Evolutionary conservation across 768 basidiomycete species (phyloP), one percentile per base, ranked within the genome.

Genomic region (Lepiota venenata): DNA sequence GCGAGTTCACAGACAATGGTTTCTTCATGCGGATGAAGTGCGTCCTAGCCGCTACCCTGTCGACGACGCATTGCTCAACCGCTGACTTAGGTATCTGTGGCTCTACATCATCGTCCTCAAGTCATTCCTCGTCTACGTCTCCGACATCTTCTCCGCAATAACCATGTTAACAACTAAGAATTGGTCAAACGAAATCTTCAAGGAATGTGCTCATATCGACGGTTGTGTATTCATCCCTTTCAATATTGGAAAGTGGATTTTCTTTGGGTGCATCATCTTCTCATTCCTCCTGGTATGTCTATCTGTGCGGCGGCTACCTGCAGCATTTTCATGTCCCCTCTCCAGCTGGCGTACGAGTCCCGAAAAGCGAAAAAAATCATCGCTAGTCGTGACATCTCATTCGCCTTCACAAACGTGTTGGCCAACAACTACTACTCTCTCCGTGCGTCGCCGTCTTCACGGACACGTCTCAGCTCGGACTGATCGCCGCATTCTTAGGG

Each of bases 361-460:
- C 83, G 86, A 68, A 98, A 98, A 71, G 66, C 96, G 20, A 90
- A 93, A 73, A 91, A 88, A 71, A 97, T 99, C 67, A 89, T 99
- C 66, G 85, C 85, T 35, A 94, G 92, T 66, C 84, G 94, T 60
- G 97, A 99, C 70, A 98, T 99, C 57, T 94, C 93, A 22, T 98
- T 93, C 65, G 93, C 95, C 35, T 98, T 96, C 75, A 98, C 97
- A 62, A 98, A 98, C 66, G 83, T 98, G 65, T 88, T 97, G 86
- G 92, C 93, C 52, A 92, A 98, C 67, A 82, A 93, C 67, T 98
- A 98, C 71, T 98, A 97, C 71, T 94, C 92, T 38, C 84, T 98
- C 40, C 84, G 94, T 94, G 70, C 58, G 91, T 75, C 36, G n/a
- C 46, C 21, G n/a, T 47, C 21, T 14, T 43, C 35, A 42, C 40